Conservation (phyloP, 2,329 filamentous ascomycete genomes). For the Fusarium nanum region DNA sequence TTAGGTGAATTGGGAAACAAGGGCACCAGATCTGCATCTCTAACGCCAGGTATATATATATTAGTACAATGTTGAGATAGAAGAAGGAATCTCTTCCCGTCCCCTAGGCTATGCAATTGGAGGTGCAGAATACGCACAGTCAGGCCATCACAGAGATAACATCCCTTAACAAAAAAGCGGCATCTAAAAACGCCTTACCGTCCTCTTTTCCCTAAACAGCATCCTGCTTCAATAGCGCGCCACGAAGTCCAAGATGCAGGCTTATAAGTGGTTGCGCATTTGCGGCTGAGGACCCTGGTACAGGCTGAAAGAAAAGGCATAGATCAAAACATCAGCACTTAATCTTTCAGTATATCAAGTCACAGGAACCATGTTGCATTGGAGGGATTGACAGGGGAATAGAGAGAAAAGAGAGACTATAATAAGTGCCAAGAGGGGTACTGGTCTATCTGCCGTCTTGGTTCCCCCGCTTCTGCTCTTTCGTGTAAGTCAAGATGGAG, state of each 20-base stretch:
- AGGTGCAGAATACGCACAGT: neutral
- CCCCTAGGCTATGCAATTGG: neutral
- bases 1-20: neutral
- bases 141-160: neutral
- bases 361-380: conserved; percentile 8
- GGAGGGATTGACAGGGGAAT: conserved; percentile 14
- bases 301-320: conserved; percentile 22
- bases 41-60: too few relatives aligned
- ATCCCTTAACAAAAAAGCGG: neutral
- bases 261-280: conserved; percentile 24
- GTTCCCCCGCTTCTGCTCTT: conserved; percentile 1
- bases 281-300: conserved; percentile 32
- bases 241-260: neutral
- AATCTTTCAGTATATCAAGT: conserved; percentile 18
- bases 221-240: conserved; percentile 29
- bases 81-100: too few relatives aligned
- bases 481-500: conserved; percentile 32
- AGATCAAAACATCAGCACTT: neutral
- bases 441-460: conserved; percentile 20
- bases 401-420: neutral
- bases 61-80: too few relatives aligned
- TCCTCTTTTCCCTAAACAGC: conserved; percentile 9
- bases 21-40: too few relatives aligned
- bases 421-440: conserved; percentile 24
- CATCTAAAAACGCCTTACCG: conserved; percentile 10